Conservation (phyloP, 495 filamentous ascomycete genomes). For the Articulospora tetracladia region DNA sequence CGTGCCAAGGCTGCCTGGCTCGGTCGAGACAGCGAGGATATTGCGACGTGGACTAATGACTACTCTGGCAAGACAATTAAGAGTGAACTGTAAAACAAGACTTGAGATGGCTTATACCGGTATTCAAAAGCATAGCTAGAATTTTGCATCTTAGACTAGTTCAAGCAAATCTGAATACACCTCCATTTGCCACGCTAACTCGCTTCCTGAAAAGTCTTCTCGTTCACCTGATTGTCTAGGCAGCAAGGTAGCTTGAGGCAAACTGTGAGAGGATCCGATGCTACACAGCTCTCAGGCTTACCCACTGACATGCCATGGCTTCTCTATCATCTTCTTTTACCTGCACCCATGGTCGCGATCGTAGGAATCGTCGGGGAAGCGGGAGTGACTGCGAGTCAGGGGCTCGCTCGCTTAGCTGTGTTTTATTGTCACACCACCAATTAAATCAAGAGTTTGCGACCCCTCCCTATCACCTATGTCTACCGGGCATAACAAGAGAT, state of each 20-base stretch:
- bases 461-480: background rate
- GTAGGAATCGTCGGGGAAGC: background rate
- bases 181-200: background rate
- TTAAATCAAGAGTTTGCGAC: background rate
- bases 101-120: background rate
- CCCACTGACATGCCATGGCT: too few relatives aligned
- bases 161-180: background rate
- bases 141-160: background rate
- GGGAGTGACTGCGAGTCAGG: background rate
- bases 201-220: background rate
- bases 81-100: slow-evolving; percentile 17
- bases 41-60: slow-evolving; percentile 47
- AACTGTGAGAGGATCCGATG: too few relatives aligned
- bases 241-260: background rate
- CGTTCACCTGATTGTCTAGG: background rate
- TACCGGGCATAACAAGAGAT: background rate
- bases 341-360: too few relatives aligned
- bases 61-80: slow-evolving; percentile 26
- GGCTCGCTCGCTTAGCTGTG: background rate
- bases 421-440: background rate
- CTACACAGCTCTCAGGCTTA: too few relatives aligned
- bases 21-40: slow-evolving; percentile 51
- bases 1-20: slow-evolving; percentile 58
- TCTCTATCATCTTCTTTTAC: too few relatives aligned
- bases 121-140: background rate